Evolutionary conservation across 2,329 filamentous ascomycete genomes (phyloP).

Genomic region (Fusarium nurragi): DNA sequence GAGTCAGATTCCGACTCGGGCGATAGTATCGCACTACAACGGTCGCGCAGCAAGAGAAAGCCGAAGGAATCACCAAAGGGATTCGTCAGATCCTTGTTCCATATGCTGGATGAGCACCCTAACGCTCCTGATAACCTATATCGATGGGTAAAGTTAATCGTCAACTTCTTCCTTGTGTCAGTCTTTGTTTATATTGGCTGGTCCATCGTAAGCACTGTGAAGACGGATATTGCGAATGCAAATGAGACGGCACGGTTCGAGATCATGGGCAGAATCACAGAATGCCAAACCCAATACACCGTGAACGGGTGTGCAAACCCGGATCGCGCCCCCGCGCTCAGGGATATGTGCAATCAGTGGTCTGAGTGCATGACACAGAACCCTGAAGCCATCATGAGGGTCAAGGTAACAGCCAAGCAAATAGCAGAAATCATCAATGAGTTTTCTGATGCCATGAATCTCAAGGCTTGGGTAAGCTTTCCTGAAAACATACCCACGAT

Average conservation of each 20-base stretch:
- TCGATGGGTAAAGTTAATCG: constrained; percentile 66
- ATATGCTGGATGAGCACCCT: constrained; percentile 65
- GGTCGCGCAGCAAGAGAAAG: constrained; percentile 41
- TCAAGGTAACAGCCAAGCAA: constrained; percentile 84
- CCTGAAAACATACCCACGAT: not conserved
- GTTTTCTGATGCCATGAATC: constrained; percentile 89
- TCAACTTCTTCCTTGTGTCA: constrained; percentile 71
- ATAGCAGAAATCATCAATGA: constrained; percentile 94
- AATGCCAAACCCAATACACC: constrained; percentile 77
- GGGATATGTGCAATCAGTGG: constrained; percentile 80
- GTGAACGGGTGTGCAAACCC: constrained; percentile 77
- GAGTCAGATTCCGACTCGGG: constrained; percentile 63
- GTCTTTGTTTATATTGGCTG: constrained; percentile 73
- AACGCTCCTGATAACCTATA: constrained; percentile 68
- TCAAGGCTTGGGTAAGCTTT: constrained; percentile 72
- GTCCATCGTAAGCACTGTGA: constrained; percentile 74
- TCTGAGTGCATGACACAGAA: constrained; percentile 88
- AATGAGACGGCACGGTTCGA: constrained; percentile 73
- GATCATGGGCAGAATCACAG: constrained; percentile 76
- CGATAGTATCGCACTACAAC: constrained; percentile 38
- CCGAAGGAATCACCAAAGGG: constrained; percentile 36
- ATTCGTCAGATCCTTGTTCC: constrained; percentile 57
- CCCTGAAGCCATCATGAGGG: constrained; percentile 77
- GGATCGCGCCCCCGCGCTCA: constrained; percentile 79
- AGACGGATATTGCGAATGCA: constrained; percentile 78